Base-by-base conservation (phyloP, 208 protist genomes). In the Leishmania martiniquensis region DNA sequence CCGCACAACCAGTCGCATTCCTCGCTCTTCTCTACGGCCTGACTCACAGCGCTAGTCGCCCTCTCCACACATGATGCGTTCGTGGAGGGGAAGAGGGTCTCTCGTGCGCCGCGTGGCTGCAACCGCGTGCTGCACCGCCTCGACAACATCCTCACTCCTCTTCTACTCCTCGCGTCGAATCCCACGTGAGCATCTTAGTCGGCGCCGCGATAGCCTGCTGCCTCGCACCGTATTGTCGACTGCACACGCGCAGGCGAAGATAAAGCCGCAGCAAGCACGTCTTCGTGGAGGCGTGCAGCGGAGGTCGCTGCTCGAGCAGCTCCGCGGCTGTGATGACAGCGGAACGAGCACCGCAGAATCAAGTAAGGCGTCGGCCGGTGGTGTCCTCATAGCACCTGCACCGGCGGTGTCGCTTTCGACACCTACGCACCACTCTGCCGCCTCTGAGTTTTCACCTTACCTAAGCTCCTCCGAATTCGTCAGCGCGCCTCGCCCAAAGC, bases 231-330 rank as follows among this genome's bases (percentile, higher is more conserved):
- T 10, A 44, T 37, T 4, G 25, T 57, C n/a, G 42, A 2, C 20
- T 15, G 65, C 65, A 51, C 44, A 37, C 4, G 42, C 42, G 13
- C 34, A 29, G 25, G 65, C 65, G 25, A 42, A 6, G 47, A 29
- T 39, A 13, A 42, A 37, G 45, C 4, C 67, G 47, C 67, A 42
- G 67, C 44, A 29, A 22, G 10, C 45, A 4, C 67, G 60, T 32
- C n/a, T 54, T 17, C 79, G 79, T 49, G 5, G 20, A 0, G 13
- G n/a, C 25, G 32, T 75, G 49, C 68, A 63, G 39, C 81, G 81
- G 5, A 57, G 57, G 0, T 77, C 81, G 20, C 63, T 85, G 32
- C 52, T 80, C 7, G 75, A 75, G 15, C 63, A 77, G 45, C 81
- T 85, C 7, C 70, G 49, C 12, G n/a, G 73, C 17, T 7, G 67